These are phyloP conservation scores for Andrographis paniculata DNA, from an alignment of 305 asterid genomes.

Conservation along the genomic window DNA sequence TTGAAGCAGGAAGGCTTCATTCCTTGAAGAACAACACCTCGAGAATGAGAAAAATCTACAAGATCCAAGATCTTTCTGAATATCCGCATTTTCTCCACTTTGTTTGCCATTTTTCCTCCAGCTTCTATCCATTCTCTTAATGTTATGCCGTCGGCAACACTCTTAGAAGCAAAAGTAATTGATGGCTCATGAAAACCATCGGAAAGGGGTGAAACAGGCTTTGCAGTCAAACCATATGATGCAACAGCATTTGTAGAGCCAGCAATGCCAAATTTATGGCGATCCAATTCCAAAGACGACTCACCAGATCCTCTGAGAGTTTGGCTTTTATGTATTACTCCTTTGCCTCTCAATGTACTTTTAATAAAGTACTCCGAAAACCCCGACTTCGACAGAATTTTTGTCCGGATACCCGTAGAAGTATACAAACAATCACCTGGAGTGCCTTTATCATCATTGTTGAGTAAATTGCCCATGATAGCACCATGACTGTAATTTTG, in stretches of 20 bases:
- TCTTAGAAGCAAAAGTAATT: conserved; percentile 24
- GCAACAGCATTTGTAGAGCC: conserved; percentile 24
- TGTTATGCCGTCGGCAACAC: conserved; percentile 37
- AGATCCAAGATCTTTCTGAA: conserved; percentile 71
- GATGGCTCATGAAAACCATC: conserved; percentile 28
- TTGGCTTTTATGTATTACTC: conserved; percentile 35
- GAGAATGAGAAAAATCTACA: conserved; percentile 68
- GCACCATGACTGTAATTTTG: conserved; percentile 24
- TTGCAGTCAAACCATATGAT: conserved; percentile 22
- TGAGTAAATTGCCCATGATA: conserved; percentile 25
- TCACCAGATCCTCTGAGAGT: conserved; percentile 26
- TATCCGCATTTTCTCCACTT: conserved; percentile 56
- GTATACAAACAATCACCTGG: conserved; percentile 32
- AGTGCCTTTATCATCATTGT: conserved; percentile 33
- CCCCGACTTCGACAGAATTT: conserved; percentile 51
- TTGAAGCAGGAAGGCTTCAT: conserved; percentile 79
- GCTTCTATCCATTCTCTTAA: conserved; percentile 77
- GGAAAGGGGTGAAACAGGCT: conserved; percentile 26
- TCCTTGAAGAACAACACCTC: conserved; percentile 53
- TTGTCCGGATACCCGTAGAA: conserved; percentile 56
- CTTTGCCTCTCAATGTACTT: conserved; percentile 48
- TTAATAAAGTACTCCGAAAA: conserved; percentile 47
- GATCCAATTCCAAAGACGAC: conserved; percentile 19
- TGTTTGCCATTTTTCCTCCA: conserved; percentile 43
- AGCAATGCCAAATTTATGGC: conserved; percentile 23